Evolutionary conservation across 768 basidiomycete genomes (phyloP), one percentile per base, ranked within the genome.

Genomic region (Podaxis carcinomalis): DNA sequence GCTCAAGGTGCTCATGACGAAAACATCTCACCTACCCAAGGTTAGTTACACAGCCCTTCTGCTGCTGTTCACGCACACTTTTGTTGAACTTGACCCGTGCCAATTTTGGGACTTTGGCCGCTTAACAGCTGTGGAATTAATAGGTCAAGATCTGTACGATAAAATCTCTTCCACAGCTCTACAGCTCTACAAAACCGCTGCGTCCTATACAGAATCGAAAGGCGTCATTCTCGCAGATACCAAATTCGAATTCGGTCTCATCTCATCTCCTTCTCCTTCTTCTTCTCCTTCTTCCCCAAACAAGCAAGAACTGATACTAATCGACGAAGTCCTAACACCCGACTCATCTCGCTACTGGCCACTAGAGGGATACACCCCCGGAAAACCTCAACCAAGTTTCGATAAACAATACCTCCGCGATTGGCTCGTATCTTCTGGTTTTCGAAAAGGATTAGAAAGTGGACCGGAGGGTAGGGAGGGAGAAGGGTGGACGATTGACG

Each of bases 311-410:
- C 78, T 98, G 23, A 91, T 96, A 63, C 83, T 98, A 51, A 88
- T 98, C 65, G 97, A 99, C 73, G 97, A 99, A 70, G 84, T 92
- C n/a, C 83, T 99, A 56, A 98, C 97, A 0, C 95, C 96, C 19
- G 97, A 99, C 73, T 98, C 95, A 11, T 97, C 94, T 16, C 84
- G 96, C 35, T 99, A 98, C 77, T 98, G 97, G 97, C 92, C 95
- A 0, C 77, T 87, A 5, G 80, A 77, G 4, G 81, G 77, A 2
- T 98, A 97, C 74, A 73, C 75, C 32, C 79, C 86, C 3, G 97
- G 95, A 3, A 78, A 82, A 37, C 69, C 86, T 0, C 96, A 97
- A 74, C 84, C 89, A 19, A 93, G 93, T 69, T 98, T 97, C 68
- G 97, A 98, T 73, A 99, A 98, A 75, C 97, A 99, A 74, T 98